These are phyloP conservation scores for Mycena vulgaris DNA, from an alignment of 768 basidiomycete genomes.

Conservation along the genomic window DNA sequence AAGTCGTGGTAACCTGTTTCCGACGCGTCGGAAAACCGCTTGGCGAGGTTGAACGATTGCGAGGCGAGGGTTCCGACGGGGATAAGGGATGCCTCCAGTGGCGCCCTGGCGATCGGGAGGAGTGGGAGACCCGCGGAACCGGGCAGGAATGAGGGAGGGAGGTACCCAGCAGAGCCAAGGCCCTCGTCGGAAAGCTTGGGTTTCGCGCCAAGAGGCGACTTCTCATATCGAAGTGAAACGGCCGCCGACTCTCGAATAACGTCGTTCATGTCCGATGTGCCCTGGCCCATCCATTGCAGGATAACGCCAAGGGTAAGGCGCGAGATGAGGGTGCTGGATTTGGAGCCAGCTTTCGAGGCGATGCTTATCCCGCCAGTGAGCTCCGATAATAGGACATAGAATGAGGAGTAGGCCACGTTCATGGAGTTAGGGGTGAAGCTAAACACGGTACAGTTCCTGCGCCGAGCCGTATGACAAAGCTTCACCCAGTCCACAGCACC, in stretches of 20 bases:
- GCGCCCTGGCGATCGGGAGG: slow-evolving; percentile 7
- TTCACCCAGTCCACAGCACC: slow-evolving; percentile 48
- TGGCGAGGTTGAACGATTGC: slow-evolving; percentile 36
- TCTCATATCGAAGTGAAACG: slow-evolving; percentile 29
- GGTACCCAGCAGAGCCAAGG: slow-evolving; percentile 37
- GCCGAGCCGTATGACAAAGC: slow-evolving; percentile 38
- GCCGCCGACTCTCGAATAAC: slow-evolving; percentile 29
- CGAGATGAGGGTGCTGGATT: slow-evolving; percentile 38
- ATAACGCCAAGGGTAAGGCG: slow-evolving; percentile 44
- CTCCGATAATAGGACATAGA: slow-evolving; percentile 43
- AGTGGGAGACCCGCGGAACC: neutral
- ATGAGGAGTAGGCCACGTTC: slow-evolving; percentile 21
- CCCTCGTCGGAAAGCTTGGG: slow-evolving; percentile 37
- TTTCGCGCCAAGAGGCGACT: slow-evolving; percentile 31
- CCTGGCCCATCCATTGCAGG: slow-evolving; percentile 46
- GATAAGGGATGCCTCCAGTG: slow-evolving; percentile 29
- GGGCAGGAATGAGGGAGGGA: slow-evolving; percentile 31
- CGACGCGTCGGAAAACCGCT: slow-evolving; percentile 39
- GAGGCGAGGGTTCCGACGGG: slow-evolving; percentile 27
- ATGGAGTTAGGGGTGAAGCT: slow-evolving; percentile 37
- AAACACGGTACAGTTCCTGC: slow-evolving; percentile 43
- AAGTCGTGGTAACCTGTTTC: slow-evolving; percentile 40
- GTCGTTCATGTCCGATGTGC: slow-evolving; percentile 26
- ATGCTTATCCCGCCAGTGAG: slow-evolving; percentile 44
- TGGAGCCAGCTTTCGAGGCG: slow-evolving; percentile 22